Conservation (phyloP, 306 rosid species). For the Medicago lupulina region DNA sequence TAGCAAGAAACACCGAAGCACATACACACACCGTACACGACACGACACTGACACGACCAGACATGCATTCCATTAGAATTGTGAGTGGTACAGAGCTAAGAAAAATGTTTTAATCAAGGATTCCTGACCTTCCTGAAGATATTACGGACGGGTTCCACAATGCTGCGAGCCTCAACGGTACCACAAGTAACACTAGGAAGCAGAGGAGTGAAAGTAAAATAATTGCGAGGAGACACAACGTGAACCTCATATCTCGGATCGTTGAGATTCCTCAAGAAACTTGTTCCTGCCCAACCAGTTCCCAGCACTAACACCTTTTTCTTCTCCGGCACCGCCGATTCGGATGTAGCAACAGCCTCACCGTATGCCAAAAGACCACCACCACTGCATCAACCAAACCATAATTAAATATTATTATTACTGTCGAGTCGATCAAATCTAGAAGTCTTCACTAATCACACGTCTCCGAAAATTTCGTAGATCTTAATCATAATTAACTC, state of each 20-base stretch:
- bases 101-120: constrained; percentile 40
- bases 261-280: constrained; percentile 80
- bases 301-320: constrained; percentile 92
- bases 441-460: neutral
- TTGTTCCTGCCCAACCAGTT: constrained; percentile 98
- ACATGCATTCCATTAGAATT: too few species aligned
- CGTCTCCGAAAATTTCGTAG: constrained; percentile 1
- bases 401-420: neutral
- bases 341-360: constrained; percentile 61
- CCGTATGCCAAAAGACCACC: constrained; percentile 87
- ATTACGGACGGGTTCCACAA: constrained; percentile 91
- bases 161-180: constrained; percentile 91
- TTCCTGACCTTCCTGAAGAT: constrained; percentile 86
- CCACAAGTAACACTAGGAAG: constrained; percentile 96
- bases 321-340: constrained; percentile 52
- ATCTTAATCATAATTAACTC: neutral
- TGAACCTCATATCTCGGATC: constrained; percentile 82
- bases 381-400: constrained; percentile 67
- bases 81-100: too few species aligned
- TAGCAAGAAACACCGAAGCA: neutral
- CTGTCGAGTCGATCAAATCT: neutral
- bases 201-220: constrained; percentile 91
- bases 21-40: too few species aligned
- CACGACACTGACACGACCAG: too few species aligned
- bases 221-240: constrained; percentile 92